A percentile compares a stretch with the other conserved stretches of the same genome.
Conservation (phyloP, 1,139 yeast genomes). For the Pichia cactophila region DNA sequence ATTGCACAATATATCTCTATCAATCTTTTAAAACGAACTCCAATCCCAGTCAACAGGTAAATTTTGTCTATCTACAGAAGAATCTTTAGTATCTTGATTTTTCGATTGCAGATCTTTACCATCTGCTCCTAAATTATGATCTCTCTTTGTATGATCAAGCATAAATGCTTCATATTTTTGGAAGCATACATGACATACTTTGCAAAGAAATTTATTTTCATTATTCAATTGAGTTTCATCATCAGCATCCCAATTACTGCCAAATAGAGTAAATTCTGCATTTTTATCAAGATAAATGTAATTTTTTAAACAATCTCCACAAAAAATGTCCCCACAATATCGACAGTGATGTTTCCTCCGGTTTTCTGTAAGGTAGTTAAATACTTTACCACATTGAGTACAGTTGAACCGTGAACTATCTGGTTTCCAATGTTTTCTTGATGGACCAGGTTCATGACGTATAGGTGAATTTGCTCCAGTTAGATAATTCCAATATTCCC, state of each 20-base stretch:
- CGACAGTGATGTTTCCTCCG: slow-evolving; percentile 86
- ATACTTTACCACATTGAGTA: slow-evolving; percentile 56
- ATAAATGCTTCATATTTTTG: slow-evolving; percentile 52
- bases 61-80: slow-evolving; percentile 26
- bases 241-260: slow-evolving; percentile 16
- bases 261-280: slow-evolving; percentile 69
- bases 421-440: slow-evolving; percentile 71
- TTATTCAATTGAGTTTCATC: slow-evolving; percentile 2
- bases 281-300: slow-evolving; percentile 53
- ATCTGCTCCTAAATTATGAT: slow-evolving; percentile 23
- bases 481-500: slow-evolving; percentile 24
- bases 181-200: slow-evolving; percentile 75
- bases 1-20: background rate
- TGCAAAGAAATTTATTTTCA: slow-evolving; percentile 38
- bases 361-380: slow-evolving; percentile 57
- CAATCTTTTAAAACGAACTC: slow-evolving; percentile 48
- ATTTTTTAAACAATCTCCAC: slow-evolving; percentile 59
- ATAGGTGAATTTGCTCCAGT: slow-evolving; percentile 9
- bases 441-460: slow-evolving; percentile 35
- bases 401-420: slow-evolving; percentile 61
- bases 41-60: slow-evolving; percentile 78
- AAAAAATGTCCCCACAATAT: slow-evolving; percentile 86
- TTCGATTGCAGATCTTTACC: slow-evolving; percentile 16
- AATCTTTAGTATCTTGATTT: slow-evolving; percentile 19
- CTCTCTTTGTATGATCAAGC: slow-evolving; percentile 29